Conservation (phyloP, 2,329 filamentous ascomycete genomes). For the Fusarium stilboides region DNA sequence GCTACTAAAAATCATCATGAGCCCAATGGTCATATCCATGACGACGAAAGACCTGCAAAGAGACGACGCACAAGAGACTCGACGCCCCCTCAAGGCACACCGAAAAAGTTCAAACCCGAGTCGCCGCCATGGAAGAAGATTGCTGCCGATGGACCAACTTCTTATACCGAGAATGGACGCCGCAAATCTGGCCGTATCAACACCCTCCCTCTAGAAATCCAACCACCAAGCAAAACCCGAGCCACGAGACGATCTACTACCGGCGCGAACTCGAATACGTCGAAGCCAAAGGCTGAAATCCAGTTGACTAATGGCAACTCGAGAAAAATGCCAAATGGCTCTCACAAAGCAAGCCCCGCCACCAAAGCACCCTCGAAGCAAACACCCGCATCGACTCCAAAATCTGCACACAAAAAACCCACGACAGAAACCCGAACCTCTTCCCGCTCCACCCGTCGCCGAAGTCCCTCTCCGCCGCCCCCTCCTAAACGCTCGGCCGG, state of each 20-base stretch:
- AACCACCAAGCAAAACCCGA: slow-evolving; percentile 65
- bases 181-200: slow-evolving; percentile 78
- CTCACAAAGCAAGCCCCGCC: slow-evolving; percentile 48
- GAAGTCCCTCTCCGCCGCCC: slow-evolving; percentile 60
- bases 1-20: slow-evolving; percentile 54
- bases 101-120: slow-evolving; percentile 63
- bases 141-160: slow-evolving; percentile 87
- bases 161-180: slow-evolving; percentile 81
- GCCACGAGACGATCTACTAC: slow-evolving; percentile 62
- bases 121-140: slow-evolving; percentile 97
- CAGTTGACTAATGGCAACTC: slow-evolving; percentile 47
- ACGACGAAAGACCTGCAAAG: slow-evolving; percentile 71
- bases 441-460: slow-evolving; percentile 56
- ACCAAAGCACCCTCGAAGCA: slow-evolving; percentile 47
- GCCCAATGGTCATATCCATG: slow-evolving; percentile 58
- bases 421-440: slow-evolving; percentile 50
- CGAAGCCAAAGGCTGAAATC: slow-evolving; percentile 52
- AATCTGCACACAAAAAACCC: slow-evolving; percentile 51
- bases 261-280: slow-evolving; percentile 54
- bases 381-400: slow-evolving; percentile 50
- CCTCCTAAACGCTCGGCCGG: slow-evolving; percentile 60
- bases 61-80: slow-evolving; percentile 72
- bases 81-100: slow-evolving; percentile 59
- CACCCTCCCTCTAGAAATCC: slow-evolving; percentile 67
- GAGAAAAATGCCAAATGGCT: slow-evolving; percentile 46